These are phyloP conservation scores for Xylaria sp. DNA, from an alignment of 2,329 filamentous ascomycete genomes.

Conservation along the genomic window DNA sequence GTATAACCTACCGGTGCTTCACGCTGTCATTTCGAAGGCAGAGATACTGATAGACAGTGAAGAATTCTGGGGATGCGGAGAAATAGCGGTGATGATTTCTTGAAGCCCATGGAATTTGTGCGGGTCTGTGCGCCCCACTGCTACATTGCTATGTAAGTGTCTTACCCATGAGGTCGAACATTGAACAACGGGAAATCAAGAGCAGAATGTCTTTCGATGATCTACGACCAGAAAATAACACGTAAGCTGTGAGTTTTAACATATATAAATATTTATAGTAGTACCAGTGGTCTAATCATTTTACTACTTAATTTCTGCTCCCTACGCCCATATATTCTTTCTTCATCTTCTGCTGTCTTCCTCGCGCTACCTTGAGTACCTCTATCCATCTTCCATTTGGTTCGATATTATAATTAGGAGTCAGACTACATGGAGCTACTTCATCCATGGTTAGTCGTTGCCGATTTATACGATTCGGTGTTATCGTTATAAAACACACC, in stretches of 20 bases:
- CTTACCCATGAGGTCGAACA: background rate
- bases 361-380: too few relatives aligned
- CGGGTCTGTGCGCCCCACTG: constrained; percentile 22
- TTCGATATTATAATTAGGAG: too few relatives aligned
- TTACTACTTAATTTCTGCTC: background rate
- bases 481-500: too few relatives aligned
- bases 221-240: too few relatives aligned
- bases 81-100: constrained; percentile 23
- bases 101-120: background rate
- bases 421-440: too few relatives aligned
- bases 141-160: too few relatives aligned
- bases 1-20: background rate
- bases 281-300: background rate
- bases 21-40: background rate
- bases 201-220: background rate
- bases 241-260: background rate
- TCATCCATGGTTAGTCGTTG: too few relatives aligned
- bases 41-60: background rate
- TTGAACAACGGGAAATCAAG: too few relatives aligned
- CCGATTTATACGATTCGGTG: too few relatives aligned
- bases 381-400: too few relatives aligned
- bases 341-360: too few relatives aligned
- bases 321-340: too few relatives aligned
- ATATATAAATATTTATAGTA: background rate
- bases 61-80: background rate